Conservation (phyloP, 768 basidiomycete genomes). For the Artomyces pyxidatus region DNA sequence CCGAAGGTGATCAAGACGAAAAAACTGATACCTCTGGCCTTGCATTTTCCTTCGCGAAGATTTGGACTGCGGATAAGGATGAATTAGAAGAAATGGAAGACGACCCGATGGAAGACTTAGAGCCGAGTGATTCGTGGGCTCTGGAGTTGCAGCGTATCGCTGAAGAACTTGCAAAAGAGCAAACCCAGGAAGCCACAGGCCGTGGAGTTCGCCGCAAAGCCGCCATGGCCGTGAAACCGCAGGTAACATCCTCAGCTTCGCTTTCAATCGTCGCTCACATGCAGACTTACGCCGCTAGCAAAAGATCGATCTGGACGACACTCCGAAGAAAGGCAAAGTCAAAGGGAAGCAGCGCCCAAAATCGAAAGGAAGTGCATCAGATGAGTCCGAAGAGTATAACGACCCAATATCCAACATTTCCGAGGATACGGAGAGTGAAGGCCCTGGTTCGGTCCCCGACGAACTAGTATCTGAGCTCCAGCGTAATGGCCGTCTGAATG, state of each 20-base stretch:
- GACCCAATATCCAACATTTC: constrained; percentile 3
- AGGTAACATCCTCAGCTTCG: constrained; percentile 27
- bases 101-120: constrained; percentile 29
- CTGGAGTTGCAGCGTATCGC: constrained; percentile 49
- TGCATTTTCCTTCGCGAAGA: constrained; percentile 81
- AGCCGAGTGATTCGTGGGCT: constrained; percentile 76
- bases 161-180: constrained; percentile 35
- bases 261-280: no score
- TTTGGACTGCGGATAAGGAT: constrained; percentile 82
- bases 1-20: constrained; percentile 47
- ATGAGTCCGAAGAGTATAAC: constrained; percentile 35
- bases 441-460: not conserved
- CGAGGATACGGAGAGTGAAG: not conserved
- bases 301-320: constrained; percentile 27
- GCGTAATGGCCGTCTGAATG: no score
- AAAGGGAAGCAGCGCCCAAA: constrained; percentile 27
- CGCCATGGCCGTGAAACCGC: constrained; percentile 34
- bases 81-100: constrained; percentile 60
- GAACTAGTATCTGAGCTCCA: constrained; percentile 5
- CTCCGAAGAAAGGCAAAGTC: constrained; percentile 26
- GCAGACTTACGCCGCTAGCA: constrained; percentile 19
- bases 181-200: constrained; percentile 51
- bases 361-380: constrained; percentile 25
- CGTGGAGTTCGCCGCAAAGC: constrained; percentile 72
- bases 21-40: constrained; percentile 41